Evolutionary conservation across 1,139 yeast genomes (phyloP).

Genomic region (Neolecta irregularis): DNA sequence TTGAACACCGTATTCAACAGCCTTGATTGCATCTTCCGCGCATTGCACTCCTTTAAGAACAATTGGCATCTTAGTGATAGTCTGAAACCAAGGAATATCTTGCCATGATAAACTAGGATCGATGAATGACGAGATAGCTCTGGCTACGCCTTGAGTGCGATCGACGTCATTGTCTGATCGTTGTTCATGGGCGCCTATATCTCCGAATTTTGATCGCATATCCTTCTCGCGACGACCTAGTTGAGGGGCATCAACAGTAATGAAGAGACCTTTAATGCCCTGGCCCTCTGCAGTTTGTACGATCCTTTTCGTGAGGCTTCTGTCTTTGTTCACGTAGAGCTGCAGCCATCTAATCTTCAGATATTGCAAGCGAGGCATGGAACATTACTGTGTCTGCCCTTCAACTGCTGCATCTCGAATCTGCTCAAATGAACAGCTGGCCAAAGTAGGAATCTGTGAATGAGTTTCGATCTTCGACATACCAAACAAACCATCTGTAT

Average conservation of each 20-base stretch:
- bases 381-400: conserved; percentile 47
- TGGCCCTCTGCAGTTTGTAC: conserved; percentile 57
- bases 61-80: conserved; percentile 46
- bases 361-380: too few species aligned
- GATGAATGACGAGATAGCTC: conserved; percentile 71
- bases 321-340: conserved; percentile 63
- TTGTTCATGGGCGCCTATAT: conserved; percentile 32
- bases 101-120: conserved; percentile 65
- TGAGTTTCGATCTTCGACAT: too few species aligned
- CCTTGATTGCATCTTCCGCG: conserved; percentile 47
- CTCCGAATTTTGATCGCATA: conserved; percentile 41
- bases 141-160: conserved; percentile 68
- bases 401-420: conserved; percentile 36
- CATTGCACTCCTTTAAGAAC: conserved; percentile 58
- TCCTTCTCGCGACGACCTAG: conserved; percentile 77
- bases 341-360: too few species aligned
- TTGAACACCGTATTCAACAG: conserved; percentile 46
- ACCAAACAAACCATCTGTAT: too few species aligned
- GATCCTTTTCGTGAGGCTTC: conserved; percentile 43
- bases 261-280: conserved; percentile 65
- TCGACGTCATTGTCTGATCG: conserved; percentile 36
- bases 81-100: conserved; percentile 44
- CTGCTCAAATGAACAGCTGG: conserved; percentile 42
- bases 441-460: conserved; percentile 40
- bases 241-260: conserved; percentile 90